Evolutionary conservation across 139 green algal genomes (phyloP).

Genomic region (Raphidocelis subcapitata): DNA sequence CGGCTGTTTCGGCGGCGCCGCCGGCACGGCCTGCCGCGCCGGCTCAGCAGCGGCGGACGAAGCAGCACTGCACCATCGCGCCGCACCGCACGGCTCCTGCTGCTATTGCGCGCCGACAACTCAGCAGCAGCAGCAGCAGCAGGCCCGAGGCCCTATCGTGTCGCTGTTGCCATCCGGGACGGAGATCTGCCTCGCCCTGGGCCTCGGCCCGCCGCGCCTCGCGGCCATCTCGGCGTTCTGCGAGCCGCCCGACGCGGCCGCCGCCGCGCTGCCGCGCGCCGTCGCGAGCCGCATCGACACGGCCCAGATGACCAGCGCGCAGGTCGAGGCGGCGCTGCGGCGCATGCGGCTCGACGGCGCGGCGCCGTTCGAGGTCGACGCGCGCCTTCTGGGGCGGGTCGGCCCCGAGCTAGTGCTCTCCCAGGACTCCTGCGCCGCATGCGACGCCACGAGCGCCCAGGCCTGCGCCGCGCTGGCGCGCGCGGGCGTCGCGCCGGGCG

Average conservation of each 20-base stretch:
- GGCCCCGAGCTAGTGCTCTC: conserved; percentile 6
- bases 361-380: conserved; percentile 15
- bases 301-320: background rate
- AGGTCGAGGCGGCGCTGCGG: conserved; percentile 10
- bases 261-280: conserved; percentile 10
- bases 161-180: conserved; percentile 72
- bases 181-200: conserved; percentile 79
- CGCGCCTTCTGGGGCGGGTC: background rate
- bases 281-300: conserved; percentile 18
- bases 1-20: too few relatives aligned
- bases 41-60: too few relatives aligned
- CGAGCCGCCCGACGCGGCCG: conserved; percentile 59
- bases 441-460: too few relatives aligned
- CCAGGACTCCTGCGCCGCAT: background rate
- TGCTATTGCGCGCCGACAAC: background rate
- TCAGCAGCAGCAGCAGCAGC: conserved; percentile 3
- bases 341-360: background rate
- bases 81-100: too few relatives aligned
- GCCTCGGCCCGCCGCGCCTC: conserved; percentile 58
- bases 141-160: conserved; percentile 40
- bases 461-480: too few relatives aligned
- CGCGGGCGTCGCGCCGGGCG: too few relatives aligned
- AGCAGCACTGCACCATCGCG: too few relatives aligned
- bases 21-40: too few relatives aligned
- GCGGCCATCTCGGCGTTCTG: conserved; percentile 73